Evolutionary conservation across 495 filamentous ascomycete genomes (phyloP).

Genomic region (Talaromyces wortmannii): DNA sequence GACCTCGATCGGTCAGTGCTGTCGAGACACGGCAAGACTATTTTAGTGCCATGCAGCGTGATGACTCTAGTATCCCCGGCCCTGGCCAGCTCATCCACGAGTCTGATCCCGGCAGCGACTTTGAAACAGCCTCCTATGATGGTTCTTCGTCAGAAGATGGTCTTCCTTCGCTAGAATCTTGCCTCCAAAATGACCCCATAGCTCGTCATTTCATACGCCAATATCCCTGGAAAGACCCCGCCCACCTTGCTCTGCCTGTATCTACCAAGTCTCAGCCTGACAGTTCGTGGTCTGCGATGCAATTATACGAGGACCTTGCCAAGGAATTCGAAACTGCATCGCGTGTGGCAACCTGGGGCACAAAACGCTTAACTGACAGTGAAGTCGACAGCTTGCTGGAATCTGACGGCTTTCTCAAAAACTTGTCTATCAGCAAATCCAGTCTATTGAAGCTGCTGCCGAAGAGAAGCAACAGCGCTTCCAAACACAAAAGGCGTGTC

Average conservation of each 20-base stretch:
- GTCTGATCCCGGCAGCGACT: constrained; percentile 28
- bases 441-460: constrained; percentile 46
- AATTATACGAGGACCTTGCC: constrained; percentile 32
- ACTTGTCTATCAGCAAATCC: constrained; percentile 48
- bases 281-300: constrained; percentile 39
- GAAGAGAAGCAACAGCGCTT: constrained; percentile 41
- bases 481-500: constrained; percentile 33
- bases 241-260: constrained; percentile 20
- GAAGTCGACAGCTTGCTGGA: constrained; percentile 55
- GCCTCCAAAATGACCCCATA: constrained; percentile 13
- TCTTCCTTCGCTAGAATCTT: constrained; percentile 13
- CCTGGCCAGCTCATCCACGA: constrained; percentile 41
- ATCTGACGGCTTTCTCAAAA: constrained; percentile 52
- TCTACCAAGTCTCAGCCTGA: constrained; percentile 31
- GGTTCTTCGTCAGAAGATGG: constrained; percentile 10
- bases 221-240: constrained; percentile 37
- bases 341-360: constrained; percentile 68
- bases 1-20: constrained; percentile 40
- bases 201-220: constrained; percentile 26
- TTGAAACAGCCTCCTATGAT: constrained; percentile 15
- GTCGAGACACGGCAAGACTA: constrained; percentile 38
- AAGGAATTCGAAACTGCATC: constrained; percentile 45
- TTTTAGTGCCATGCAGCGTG: constrained; percentile 21
- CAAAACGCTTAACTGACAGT: constrained; percentile 52
- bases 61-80: constrained; percentile 28